Percentiles rank a stretch among this genome's conserved stretches.
These are phyloP conservation scores for Chrysoporthe deuterocubensis DNA, from an alignment of 2,329 filamentous ascomycete genomes.

Conservation along the genomic window DNA sequence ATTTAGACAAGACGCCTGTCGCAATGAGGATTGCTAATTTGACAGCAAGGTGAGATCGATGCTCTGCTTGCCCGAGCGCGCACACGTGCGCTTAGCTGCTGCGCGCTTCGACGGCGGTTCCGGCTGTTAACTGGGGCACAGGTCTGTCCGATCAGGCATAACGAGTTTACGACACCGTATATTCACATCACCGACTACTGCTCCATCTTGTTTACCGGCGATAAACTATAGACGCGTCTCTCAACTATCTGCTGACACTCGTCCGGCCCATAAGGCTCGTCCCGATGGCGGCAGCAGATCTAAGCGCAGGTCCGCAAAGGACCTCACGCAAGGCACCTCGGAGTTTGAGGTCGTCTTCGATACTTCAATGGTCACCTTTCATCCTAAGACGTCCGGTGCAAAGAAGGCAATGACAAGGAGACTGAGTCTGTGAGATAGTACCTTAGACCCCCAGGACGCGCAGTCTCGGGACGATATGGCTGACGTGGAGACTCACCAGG, in stretches of 20 bases:
- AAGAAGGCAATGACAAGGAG: too few relatives aligned
- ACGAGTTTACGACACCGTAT: background rate
- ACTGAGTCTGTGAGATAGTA: background rate
- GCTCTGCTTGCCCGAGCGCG: too few relatives aligned
- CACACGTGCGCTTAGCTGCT: background rate
- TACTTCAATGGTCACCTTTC: background rate
- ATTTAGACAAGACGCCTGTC: background rate
- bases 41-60: slow-evolving; percentile 18
- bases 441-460: background rate
- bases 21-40: slow-evolving; percentile 9
- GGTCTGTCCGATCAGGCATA: slow-evolving; percentile 8
- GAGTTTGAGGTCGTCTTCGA: background rate
- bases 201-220: background rate
- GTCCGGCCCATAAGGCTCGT: background rate
- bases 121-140: background rate
- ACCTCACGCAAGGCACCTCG: background rate
- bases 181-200: background rate
- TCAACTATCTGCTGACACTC: background rate
- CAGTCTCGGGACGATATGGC: background rate
- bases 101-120: background rate
- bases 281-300: background rate
- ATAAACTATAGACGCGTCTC: slow-evolving; percentile 6
- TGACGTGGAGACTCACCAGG: slow-evolving; percentile 13
- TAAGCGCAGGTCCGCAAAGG: background rate
- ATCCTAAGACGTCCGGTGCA: background rate